phyloP scores from a whole-genome alignment of 73 alveolate genomes.

The Paramecium biaurelia region DNA sequence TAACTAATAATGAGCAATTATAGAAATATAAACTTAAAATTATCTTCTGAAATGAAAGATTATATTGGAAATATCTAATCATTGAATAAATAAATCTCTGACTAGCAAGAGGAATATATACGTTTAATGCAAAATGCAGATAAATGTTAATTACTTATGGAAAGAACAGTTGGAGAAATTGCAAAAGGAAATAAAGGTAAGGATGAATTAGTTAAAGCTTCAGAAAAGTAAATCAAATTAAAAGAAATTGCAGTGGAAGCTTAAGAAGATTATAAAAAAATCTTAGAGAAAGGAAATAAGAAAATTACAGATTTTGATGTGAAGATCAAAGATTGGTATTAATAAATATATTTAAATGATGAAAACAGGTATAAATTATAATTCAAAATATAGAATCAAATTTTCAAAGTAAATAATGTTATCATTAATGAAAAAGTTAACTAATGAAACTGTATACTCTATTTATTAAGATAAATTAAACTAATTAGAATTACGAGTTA shows the following conservation, averaged over 20 bases:
- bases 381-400: not conserved
- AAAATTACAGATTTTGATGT: not conserved
- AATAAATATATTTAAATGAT: not conserved
- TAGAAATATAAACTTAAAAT: conserved; percentile 1
- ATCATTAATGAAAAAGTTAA: not conserved
- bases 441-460: not conserved
- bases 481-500: not conserved
- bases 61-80: not conserved
- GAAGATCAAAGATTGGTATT: conserved; percentile 4
- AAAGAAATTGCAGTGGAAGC: conserved; percentile 49
- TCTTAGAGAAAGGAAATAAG: conserved; percentile 31
- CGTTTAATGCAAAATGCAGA: conserved; percentile 29
- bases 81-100: not conserved
- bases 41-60: not conserved
- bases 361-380: conserved; percentile 13
- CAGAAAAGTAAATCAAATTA: conserved; percentile 34
- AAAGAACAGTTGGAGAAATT: conserved; percentile 32
- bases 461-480: conserved; percentile 22
- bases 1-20: not conserved
- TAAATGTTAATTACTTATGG: conserved; percentile 15
- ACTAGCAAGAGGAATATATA: not conserved
- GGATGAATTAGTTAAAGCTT: conserved; percentile 33
- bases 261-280: conserved; percentile 17
- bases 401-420: conserved; percentile 22
- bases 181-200: conserved; percentile 18